phyloP scores from a whole-genome alignment of 2,329 filamentous ascomycete genomes.

The Huntiella bhutanensis region DNA sequence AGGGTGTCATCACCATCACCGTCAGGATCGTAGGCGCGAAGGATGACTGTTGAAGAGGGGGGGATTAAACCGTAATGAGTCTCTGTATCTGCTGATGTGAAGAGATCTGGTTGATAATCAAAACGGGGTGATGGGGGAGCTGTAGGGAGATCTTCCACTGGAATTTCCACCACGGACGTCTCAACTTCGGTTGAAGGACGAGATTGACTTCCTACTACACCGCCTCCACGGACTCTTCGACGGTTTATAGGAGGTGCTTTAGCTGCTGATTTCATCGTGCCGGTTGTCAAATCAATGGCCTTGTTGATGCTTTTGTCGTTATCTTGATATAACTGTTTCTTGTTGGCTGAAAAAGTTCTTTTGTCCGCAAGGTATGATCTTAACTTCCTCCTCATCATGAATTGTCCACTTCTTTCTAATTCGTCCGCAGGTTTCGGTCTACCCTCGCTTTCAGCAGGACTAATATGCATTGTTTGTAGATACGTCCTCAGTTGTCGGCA shows the following conservation, averaged over 20 bases:
- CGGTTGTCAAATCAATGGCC: constrained; percentile 29
- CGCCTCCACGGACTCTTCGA: constrained; percentile 65
- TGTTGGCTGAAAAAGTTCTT: constrained; percentile 70
- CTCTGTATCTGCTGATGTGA: constrained; percentile 56
- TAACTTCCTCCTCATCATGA: constrained; percentile 79
- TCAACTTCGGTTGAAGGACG: constrained; percentile 40
- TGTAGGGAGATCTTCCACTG: too few relatives aligned
- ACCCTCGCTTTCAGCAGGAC: constrained; percentile 11
- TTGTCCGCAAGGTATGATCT: constrained; percentile 85
- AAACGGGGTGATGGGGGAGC: too few relatives aligned
- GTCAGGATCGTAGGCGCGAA: constrained; percentile 63
- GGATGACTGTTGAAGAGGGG: constrained; percentile 69
- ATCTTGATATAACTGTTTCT: constrained; percentile 56
- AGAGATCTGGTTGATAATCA: neutral
- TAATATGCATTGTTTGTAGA: constrained; percentile 66
- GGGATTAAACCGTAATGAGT: constrained; percentile 83
- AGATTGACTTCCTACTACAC: constrained; percentile 28
- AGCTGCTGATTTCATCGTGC: constrained; percentile 28
- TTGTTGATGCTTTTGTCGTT: constrained; percentile 60
- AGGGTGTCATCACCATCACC: constrained; percentile 91
- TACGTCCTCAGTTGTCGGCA: constrained; percentile 82
- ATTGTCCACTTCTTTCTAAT: constrained; percentile 47
- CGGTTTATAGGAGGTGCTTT: constrained; percentile 50
- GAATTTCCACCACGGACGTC: neutral
- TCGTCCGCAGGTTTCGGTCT: constrained; percentile 14